These are phyloP conservation scores for Linderina pennispora DNA, from an alignment of 192 early-diverging fungal genomes.

Conservation along the genomic window DNA sequence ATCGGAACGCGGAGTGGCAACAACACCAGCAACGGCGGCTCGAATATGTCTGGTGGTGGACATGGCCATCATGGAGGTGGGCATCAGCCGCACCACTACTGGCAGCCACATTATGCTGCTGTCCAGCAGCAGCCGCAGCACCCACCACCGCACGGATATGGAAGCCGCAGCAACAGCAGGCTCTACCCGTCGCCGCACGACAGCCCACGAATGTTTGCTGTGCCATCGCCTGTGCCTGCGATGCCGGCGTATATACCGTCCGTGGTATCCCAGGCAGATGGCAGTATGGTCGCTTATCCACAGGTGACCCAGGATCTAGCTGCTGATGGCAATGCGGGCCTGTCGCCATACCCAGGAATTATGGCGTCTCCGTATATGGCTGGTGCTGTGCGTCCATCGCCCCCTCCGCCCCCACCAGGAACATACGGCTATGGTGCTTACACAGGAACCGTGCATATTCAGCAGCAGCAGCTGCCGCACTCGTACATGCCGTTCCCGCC, in stretches of 20 bases:
- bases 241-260: slow-evolving; percentile 6
- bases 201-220: slow-evolving; percentile 5
- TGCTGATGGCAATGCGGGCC: no score
- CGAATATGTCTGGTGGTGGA: no score
- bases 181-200: slow-evolving; percentile 3
- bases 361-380: background rate
- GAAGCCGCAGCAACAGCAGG: slow-evolving; percentile 5
- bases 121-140: slow-evolving; percentile 5
- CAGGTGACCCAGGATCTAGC: no score
- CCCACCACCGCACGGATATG: no score
- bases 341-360: no score
- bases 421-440: no score
- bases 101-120: slow-evolving; percentile 10
- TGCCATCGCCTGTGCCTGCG: background rate
- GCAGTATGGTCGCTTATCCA: no score
- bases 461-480: no score
- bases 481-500: no score
- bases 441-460: no score
- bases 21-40: background rate
- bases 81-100: slow-evolving; percentile 5
- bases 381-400: background rate
- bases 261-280: background rate
- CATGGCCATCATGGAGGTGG: background rate
- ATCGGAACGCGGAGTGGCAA: background rate
- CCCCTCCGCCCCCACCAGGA: no score